These are phyloP conservation scores for Cucurbita ficifolia DNA, from an alignment of 306 rosid genomes.

Conservation along the genomic window DNA sequence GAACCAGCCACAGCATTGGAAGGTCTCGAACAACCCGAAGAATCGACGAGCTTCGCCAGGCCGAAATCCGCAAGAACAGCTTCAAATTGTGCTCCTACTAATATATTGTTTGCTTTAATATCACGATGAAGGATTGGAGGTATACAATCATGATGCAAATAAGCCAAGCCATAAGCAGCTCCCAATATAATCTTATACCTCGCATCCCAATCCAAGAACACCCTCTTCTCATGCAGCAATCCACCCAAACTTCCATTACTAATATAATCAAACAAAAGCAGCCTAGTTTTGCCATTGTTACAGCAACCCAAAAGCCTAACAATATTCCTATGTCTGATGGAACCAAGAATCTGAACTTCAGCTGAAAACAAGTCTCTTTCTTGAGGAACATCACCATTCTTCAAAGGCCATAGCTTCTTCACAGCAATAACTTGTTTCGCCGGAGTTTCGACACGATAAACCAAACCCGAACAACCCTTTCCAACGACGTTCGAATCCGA, in stretches of 20 bases:
- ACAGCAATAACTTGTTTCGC: constrained; percentile 63
- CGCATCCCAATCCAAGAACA: constrained; percentile 93
- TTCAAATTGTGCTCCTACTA: constrained; percentile 76
- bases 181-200: constrained; percentile 75
- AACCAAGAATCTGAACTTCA: constrained; percentile 81
- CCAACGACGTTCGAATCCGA: constrained; percentile 74
- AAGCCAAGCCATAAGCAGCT: constrained; percentile 82
- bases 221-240: constrained; percentile 61
- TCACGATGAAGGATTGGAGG: constrained; percentile 82
- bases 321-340: constrained; percentile 81
- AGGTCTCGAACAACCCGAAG: constrained; percentile 48
- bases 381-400: constrained; percentile 31
- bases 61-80: constrained; percentile 88
- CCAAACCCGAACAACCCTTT: constrained; percentile 79
- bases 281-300: constrained; percentile 53
- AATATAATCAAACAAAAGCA: constrained; percentile 83
- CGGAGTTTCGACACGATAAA: constrained; percentile 91
- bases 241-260: constrained; percentile 66
- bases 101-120: constrained; percentile 78
- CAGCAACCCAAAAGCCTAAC: constrained; percentile 84
- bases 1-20: constrained; percentile 75
- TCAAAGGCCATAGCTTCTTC: constrained; percentile 82
- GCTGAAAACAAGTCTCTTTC: constrained; percentile 60
- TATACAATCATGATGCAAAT: constrained; percentile 89
- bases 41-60: constrained; percentile 51